Base-by-base conservation (phyloP, 805 yeast genomes). In the Pichia deserticola region DNA sequence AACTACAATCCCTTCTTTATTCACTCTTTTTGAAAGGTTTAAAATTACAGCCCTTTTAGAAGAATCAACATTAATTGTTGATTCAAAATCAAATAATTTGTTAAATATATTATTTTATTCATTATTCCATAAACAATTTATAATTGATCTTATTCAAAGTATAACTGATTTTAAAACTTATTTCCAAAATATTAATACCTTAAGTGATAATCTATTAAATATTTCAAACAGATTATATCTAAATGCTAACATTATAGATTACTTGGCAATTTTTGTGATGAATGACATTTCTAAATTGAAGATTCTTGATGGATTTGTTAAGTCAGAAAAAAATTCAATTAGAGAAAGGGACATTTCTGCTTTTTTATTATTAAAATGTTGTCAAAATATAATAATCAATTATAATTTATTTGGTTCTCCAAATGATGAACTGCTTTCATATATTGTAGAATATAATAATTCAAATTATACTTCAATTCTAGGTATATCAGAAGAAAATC, bases 31-130 rank as follows among this genome's bases (percentile, higher is more conserved):
- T 45, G 52, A 48, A 13, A 46, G 59, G 12, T 61, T 62, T 49
- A 57, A 50, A 40, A 45, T 44, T 35, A 51, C 59, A 27, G 36
- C 54, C 7, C 42, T 51, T 3, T 41, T 62, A 36, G 62, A 60
- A 42, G 57, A 57, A 35, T 55, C 61, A 15, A 53, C 61, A 4
- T 42, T 60, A 10, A 45, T 51, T 1, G 53, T 53, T 38, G 63
- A 61, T 43, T 28, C 36, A 9, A 52, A 48, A 35, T 48, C 47
- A 15, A 49, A 39, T 15, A 52, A 32, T 30, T 40, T 52, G 12
- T 11, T 52, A 10, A 54, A 54, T 30, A 50, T 51, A 5, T 5
- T 52, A 3, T 54, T 54, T 36, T 50, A 33, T 15, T 42, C 55
- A n/a, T 48, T 53, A 1, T 45, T 42, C 25, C 51, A 54, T 33